A percentile compares a stretch with the other conserved stretches of the same genome.
phyloP scores from a whole-genome alignment of 768 basidiomycete species.

The Sporobolomyces phaffii region DNA sequence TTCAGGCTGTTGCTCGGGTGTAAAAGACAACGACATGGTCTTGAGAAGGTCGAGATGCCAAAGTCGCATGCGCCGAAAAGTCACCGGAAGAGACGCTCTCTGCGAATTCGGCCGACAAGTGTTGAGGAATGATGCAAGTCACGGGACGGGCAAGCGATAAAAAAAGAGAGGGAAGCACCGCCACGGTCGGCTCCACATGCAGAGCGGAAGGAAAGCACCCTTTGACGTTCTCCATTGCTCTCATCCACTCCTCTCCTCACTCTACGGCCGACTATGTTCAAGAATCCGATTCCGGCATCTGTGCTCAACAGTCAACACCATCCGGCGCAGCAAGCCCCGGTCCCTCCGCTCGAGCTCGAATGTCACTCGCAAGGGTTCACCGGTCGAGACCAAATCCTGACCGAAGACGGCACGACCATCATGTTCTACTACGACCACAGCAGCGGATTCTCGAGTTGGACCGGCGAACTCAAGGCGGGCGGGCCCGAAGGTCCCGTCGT shows the following conservation, averaged over 20 bases:
- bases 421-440: slow-evolving; percentile 4
- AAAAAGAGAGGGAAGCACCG: too few relatives aligned
- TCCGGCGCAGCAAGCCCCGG: not conserved
- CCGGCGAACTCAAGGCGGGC: not conserved
- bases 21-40: too few relatives aligned
- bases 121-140: too few relatives aligned
- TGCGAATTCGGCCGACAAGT: too few relatives aligned
- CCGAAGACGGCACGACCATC: not conserved
- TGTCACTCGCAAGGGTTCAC: slow-evolving; percentile 8
- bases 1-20: too few relatives aligned
- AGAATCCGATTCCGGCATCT: not conserved
- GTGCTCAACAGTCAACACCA: not conserved
- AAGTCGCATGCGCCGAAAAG: too few relatives aligned
- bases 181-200: too few relatives aligned
- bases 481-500: slow-evolving; percentile 7
- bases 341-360: slow-evolving; percentile 4
- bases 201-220: too few relatives aligned
- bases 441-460: not conserved
- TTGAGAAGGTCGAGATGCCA: too few relatives aligned
- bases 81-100: too few relatives aligned
- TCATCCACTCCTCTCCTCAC: not conserved
- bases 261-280: not conserved
- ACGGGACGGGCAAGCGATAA: too few relatives aligned
- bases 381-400: slow-evolving; percentile 1
- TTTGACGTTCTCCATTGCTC: not conserved